Base-by-base conservation (phyloP, 495 filamentous ascomycete species). In the Talaromyces nanjingensis region DNA sequence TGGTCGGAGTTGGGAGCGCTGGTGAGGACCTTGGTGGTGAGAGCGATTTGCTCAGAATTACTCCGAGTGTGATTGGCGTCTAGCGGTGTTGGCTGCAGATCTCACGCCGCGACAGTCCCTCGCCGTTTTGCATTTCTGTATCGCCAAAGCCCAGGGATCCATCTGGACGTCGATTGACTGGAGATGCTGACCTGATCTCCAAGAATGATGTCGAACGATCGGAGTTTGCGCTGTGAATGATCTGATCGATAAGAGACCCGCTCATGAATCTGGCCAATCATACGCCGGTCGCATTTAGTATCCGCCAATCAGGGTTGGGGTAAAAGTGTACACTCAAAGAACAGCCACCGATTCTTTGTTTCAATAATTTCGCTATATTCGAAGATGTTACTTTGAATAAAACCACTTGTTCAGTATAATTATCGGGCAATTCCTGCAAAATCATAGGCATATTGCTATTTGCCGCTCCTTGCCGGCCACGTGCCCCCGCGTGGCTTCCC, bases 11-110 rank as follows among this genome's bases (percentile, higher is more conserved):
- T n/a, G 45, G 45, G n/a, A 59, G 31, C 57, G 11, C n/a, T 18
- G 57, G 18, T 59, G 57, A 37, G 57, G 57, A 59, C 57, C 57
- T 59, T 59, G 57, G 57, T 39, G 57, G 57, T 12, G 57, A 59
- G 29, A 8, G 20, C 25, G 54, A 6, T 47, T 20, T 47, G 42
- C n/a, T 20, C 42, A 47, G 18, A 4, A 49, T 49, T 49, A 20
- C 18, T 49, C n/a, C 8, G 16, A 4, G 2, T 22, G 16, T 18
- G 18, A 49, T 49, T 20, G 18, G 18, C 5, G 6, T 4, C 5
- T 9, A 12, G 45, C 45, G 45, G 45, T 49, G 45, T 22, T 49
- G 45, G 45, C 18, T 20, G 18, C 18, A 20, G n/a, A 22, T 49
- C n/a, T 49, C 45, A 49, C n/a, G 45, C 18, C 7, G 14, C 12